phyloP scores from a whole-genome alignment of 371 early-diverging fungal species.

The Fennellomyces sp. region DNA sequence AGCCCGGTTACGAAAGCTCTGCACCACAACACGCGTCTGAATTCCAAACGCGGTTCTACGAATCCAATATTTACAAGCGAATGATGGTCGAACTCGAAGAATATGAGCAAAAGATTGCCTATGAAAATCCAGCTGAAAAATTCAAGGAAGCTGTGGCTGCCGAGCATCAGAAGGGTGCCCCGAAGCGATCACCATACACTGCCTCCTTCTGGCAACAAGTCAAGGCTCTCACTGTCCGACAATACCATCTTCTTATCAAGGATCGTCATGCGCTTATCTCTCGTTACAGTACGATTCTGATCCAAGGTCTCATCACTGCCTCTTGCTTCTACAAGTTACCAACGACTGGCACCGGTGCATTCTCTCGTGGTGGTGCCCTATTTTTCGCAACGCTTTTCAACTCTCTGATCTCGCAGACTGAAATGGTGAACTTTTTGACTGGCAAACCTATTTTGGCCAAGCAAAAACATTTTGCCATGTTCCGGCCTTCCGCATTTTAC shows the following conservation, averaged over 20 bases:
- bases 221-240: constrained; percentile 57
- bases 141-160: constrained; percentile 55
- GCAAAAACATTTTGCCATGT: too few species aligned
- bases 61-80: constrained; percentile 33
- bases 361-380: constrained; percentile 67
- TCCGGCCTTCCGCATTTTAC: constrained; percentile 64
- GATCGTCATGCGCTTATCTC: constrained; percentile 46
- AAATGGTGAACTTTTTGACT: constrained; percentile 51
- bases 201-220: constrained; percentile 62
- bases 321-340: constrained; percentile 65
- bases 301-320: constrained; percentile 68
- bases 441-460: constrained; percentile 68
- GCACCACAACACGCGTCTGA: constrained; percentile 50
- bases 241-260: constrained; percentile 51
- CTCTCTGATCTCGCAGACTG: constrained; percentile 54
- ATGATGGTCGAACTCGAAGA: constrained; percentile 27
- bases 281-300: constrained; percentile 50
- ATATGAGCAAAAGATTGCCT: constrained; percentile 37
- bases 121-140: constrained; percentile 34
- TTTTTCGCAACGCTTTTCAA: constrained; percentile 61
- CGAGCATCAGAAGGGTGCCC: constrained; percentile 55
- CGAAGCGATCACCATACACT: constrained; percentile 54
- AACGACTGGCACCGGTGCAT: constrained; percentile 54
- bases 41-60: constrained; percentile 44
- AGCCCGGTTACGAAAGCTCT: constrained; percentile 41